Conservation (phyloP, 2,329 filamentous ascomycete species). For the Beauveria rudraprayagi region DNA sequence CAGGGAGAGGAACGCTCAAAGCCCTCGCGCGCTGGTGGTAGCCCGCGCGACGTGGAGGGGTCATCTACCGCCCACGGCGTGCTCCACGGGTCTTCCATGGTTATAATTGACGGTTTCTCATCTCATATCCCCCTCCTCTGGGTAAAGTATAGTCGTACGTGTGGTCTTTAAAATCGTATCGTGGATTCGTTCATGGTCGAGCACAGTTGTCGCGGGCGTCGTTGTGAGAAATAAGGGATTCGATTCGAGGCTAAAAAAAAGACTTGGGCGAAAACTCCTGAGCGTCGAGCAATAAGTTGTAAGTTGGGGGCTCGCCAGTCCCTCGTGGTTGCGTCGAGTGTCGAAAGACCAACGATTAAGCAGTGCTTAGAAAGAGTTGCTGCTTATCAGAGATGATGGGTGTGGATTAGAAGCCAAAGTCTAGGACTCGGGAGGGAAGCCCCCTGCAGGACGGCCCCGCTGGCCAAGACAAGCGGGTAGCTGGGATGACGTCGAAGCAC, state of each 20-base stretch:
- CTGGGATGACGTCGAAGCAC: neutral
- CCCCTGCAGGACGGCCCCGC: slow-evolving; percentile 2
- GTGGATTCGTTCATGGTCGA: neutral
- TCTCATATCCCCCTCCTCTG: neutral
- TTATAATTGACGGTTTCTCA: slow-evolving; percentile 13
- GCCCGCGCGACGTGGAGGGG: slow-evolving; percentile 17
- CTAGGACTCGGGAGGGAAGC: no score
- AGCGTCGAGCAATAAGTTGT: no score
- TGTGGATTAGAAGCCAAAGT: no score
- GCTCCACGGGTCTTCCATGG: slow-evolving; percentile 57
- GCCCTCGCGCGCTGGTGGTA: slow-evolving; percentile 17
- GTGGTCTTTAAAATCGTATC: neutral
- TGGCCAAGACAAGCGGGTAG: neutral
- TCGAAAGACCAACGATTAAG: no score
- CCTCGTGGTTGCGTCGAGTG: no score
- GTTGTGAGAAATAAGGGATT: no score
- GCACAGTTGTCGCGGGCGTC: neutral
- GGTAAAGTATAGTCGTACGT: neutral
- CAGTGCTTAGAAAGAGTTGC: no score
- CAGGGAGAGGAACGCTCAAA: neutral
- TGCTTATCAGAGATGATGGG: no score
- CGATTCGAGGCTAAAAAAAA: no score
- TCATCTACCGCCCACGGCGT: slow-evolving; percentile 46
- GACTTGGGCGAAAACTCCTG: no score
- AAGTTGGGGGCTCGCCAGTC: no score